These are phyloP conservation scores for Hymenoscyphus fraxineus DNA, from an alignment of 2,329 filamentous ascomycete species.

Conservation along the genomic window DNA sequence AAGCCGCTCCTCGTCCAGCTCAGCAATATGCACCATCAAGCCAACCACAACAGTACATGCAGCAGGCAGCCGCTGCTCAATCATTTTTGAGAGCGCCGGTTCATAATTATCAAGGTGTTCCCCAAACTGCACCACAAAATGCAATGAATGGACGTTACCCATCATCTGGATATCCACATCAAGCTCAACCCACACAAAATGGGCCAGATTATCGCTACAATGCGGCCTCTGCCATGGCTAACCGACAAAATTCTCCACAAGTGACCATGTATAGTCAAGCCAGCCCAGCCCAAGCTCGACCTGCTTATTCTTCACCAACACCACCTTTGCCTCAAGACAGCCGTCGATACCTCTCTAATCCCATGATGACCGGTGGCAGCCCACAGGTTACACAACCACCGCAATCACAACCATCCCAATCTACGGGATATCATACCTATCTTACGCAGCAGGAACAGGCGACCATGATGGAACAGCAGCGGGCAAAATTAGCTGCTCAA, in stretches of 20 bases:
- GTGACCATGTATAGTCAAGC: constrained; percentile 31
- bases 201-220: constrained; percentile 29
- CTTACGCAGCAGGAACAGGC: constrained; percentile 36
- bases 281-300: constrained; percentile 19
- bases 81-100: constrained; percentile 25
- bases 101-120: constrained; percentile 26
- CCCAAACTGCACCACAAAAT: constrained; percentile 25
- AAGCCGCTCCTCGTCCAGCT: constrained; percentile 29
- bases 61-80: constrained; percentile 23
- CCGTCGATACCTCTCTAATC: constrained; percentile 24
- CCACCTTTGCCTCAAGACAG: constrained; percentile 24
- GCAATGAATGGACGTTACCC: constrained; percentile 29
- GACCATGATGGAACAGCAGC: constrained; percentile 37
- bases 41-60: constrained; percentile 25
- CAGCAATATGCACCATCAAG: constrained; percentile 26
- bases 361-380: constrained; percentile 27
- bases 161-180: constrained; percentile 28
- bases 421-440: constrained; percentile 28
- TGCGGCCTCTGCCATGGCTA: constrained; percentile 21
- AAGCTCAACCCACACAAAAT: constrained; percentile 28
- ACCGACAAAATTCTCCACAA: constrained; percentile 32
- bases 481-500: constrained; percentile 36
- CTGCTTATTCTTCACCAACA: constrained; percentile 26
- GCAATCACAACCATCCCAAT: constrained; percentile 17
- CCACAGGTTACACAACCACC: constrained; percentile 23